These are phyloP conservation scores for Avicennia marina DNA, from an alignment of 257 asterid species.

Conservation along the genomic window DNA sequence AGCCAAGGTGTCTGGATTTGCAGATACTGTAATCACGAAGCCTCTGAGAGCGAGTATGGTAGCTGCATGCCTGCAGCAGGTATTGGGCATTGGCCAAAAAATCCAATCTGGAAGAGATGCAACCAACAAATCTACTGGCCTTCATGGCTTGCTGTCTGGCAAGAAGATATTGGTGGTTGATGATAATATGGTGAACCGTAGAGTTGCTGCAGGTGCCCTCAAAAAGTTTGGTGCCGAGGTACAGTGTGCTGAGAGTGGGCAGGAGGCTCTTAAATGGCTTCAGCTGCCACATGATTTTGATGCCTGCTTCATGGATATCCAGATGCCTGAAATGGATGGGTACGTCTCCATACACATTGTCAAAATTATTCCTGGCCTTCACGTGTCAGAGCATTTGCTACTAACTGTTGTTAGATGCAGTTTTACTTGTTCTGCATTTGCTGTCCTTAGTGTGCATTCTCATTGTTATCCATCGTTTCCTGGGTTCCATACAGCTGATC, in stretches of 20 bases:
- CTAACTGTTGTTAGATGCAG: too few species aligned
- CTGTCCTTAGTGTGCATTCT: too few species aligned
- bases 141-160: slow-evolving; percentile 47
- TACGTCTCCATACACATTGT: slow-evolving; percentile 19
- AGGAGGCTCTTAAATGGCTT: slow-evolving; percentile 46
- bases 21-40: slow-evolving; percentile 42
- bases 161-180: slow-evolving; percentile 79
- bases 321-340: slow-evolving; percentile 99
- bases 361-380: not conserved
- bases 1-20: slow-evolving; percentile 45
- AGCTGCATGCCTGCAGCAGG: slow-evolving; percentile 72
- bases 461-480: too few species aligned
- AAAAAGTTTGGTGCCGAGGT: slow-evolving; percentile 90
- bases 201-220: slow-evolving; percentile 83
- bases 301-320: slow-evolving; percentile 98
- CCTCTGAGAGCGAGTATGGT: slow-evolving; percentile 85
- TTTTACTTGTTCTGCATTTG: too few species aligned
- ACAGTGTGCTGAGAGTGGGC: slow-evolving; percentile 66
- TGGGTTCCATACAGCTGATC: too few species aligned
- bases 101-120: slow-evolving; percentile 36
- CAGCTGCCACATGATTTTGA: slow-evolving; percentile 84
- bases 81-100: slow-evolving; percentile 56
- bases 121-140: slow-evolving; percentile 41
- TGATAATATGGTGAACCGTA: slow-evolving; percentile 77
- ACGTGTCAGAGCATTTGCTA: not conserved